A percentile compares a stretch with the other conserved stretches of the same genome.
phyloP scores from a whole-genome alignment of 1,284 basidiomycete genomes.

The Melampsora larici-populina region DNA sequence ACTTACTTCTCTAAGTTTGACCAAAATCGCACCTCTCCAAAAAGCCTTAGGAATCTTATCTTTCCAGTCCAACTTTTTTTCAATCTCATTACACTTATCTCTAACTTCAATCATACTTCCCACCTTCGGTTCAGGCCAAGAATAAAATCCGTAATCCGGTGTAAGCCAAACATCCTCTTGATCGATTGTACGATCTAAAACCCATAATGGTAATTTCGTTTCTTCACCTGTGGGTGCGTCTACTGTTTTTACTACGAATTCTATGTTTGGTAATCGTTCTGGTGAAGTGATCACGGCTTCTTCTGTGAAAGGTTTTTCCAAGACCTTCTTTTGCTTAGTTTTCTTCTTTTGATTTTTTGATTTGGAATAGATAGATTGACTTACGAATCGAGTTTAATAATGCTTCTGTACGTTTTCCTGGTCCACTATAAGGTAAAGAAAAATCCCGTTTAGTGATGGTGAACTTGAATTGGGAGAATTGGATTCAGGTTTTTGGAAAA shows the following conservation, averaged over 20 bases:
- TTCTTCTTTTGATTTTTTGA: conserved; percentile 42
- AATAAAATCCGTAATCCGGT: conserved; percentile 52
- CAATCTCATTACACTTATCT: conserved; percentile 26
- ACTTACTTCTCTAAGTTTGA: conserved; percentile 31
- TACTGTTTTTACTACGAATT: conserved; percentile 50
- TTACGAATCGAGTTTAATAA: conserved; percentile 37
- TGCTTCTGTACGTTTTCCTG: conserved; percentile 28
- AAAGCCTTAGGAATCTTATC: conserved; percentile 39
- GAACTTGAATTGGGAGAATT: no score
- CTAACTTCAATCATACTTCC: conserved; percentile 41
- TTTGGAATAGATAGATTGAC: conserved; percentile 1
- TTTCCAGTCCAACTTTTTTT: conserved; percentile 11
- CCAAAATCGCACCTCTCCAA: conserved; percentile 34
- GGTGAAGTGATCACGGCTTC: conserved; percentile 47
- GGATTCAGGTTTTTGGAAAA: no score
- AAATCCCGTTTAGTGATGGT: no score
- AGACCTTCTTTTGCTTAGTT: background rate
- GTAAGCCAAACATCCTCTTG: conserved; percentile 52
- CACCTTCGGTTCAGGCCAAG: conserved; percentile 49
- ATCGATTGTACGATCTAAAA: conserved; percentile 48
- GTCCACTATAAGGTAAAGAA: no score
- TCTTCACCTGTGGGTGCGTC: conserved; percentile 44
- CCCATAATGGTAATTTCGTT: conserved; percentile 46
- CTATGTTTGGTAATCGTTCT: conserved; percentile 51
- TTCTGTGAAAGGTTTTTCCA: conserved; percentile 44